Conservation (phyloP, 1,284 basidiomycete species). For the Boletus hoseneyae region DNA sequence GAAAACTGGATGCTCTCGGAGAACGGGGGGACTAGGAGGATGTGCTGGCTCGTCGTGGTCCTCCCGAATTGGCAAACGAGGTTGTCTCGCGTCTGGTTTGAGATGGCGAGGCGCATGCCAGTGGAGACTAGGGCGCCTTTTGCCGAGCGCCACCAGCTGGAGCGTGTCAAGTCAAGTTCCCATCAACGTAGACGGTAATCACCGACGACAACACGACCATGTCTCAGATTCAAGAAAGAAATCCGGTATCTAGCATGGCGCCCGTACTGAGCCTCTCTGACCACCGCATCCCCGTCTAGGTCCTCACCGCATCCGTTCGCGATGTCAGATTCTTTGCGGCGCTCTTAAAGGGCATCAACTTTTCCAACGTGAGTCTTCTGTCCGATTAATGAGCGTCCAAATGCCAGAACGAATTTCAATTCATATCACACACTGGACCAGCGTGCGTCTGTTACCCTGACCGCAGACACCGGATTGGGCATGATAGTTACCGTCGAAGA, state of each 20-base stretch:
- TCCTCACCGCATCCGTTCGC: conserved; percentile 72
- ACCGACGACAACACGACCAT: no score
- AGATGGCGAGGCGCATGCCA: conserved; percentile 42
- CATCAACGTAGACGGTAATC: no score
- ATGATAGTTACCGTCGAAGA: conserved; percentile 88
- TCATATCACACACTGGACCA: conserved; percentile 29
- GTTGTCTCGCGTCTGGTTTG: conserved; percentile 43
- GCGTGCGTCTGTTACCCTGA: conserved; percentile 78
- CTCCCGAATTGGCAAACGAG: conserved; percentile 28
- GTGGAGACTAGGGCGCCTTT: neutral
- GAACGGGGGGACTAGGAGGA: conserved; percentile 25
- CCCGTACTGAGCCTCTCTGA: neutral
- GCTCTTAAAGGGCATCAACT: conserved; percentile 75
- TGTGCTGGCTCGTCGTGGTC: conserved; percentile 4
- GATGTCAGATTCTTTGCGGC: conserved; percentile 77
- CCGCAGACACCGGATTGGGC: conserved; percentile 65
- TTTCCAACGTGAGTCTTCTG: conserved; percentile 57
- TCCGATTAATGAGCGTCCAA: neutral
- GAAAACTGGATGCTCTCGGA: conserved; percentile 27
- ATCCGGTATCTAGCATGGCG: conserved; percentile 18
- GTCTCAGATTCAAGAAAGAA: conserved; percentile 24
- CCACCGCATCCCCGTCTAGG: conserved; percentile 44
- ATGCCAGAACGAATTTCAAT: conserved; percentile 1
- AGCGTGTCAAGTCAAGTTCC: no score
- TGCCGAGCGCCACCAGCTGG: no score